Evolutionary conservation across 805 yeast species (phyloP), one percentile per base, ranked within the genome.

Genomic region (Candida vartiovaarae): DNA sequence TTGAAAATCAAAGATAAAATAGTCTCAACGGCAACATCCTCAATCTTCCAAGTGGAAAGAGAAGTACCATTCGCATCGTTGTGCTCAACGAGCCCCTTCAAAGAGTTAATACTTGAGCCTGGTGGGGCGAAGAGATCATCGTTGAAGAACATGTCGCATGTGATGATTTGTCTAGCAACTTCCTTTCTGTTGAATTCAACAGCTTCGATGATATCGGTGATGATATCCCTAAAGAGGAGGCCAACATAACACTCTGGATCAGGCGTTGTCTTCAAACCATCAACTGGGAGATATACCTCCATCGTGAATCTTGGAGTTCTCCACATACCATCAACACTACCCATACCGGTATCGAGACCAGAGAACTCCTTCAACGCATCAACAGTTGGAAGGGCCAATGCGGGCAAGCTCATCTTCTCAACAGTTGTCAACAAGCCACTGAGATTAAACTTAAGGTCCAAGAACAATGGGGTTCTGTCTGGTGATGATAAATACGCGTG

Each of bases 121-220:
- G 93, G 77, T 36, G 75, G 74, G 1, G 87, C 76, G 62, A 85
- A 84, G n/a, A 72, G 55, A 34, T 75, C 75, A 8, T 77, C 71
- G 48, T 76, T 72, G 68, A 89, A 89, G 55, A 80, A 90, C 42
- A 76, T 61, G 55, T 84, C 89, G 43, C 93, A 64, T 6, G 82
- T 76, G 29, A 87, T 73, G 36, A 93, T 74, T 61, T 89, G 96
- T 49, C 85, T 79, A 0, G 95, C 81, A 8, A 87, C 95, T 50
- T 86, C 93, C 38, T 77, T 78, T 57, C 95, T 82, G 65, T 93
- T 93, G 70, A 87, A 93, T 51, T 90, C 95, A 67, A 91, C 67
- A 52, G 83, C 79, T 47, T 83, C 80, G 42, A 90, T 75, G 30
- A 85, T 65, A 62, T 91, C 97, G 40, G 75, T 74, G 32, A 82